Evolutionary conservation across 2,329 filamentous ascomycete genomes (phyloP).

Genomic region (Zymoseptoria tritici): DNA sequence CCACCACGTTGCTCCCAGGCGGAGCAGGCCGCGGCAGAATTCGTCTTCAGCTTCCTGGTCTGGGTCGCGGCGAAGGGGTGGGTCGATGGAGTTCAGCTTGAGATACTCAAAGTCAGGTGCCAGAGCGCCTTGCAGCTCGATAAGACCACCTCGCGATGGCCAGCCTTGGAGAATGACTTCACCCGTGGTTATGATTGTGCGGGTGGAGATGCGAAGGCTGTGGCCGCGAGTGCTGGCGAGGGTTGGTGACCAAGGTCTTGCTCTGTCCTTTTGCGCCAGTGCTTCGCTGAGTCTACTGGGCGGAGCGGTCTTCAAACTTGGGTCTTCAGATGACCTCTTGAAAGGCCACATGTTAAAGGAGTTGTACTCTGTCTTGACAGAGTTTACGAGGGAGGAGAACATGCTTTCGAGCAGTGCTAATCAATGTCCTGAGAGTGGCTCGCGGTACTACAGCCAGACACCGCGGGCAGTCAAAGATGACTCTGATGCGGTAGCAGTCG

Average conservation of each 20-base stretch:
- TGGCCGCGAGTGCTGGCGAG: background rate
- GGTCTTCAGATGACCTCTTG: background rate
- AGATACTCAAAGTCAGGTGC: background rate
- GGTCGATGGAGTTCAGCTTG: background rate
- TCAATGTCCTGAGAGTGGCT: background rate
- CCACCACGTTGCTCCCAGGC: slow-evolving; percentile 2
- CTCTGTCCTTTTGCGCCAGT: background rate
- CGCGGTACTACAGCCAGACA: background rate
- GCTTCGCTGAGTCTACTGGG: background rate
- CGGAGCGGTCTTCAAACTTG: background rate
- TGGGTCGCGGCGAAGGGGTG: background rate
- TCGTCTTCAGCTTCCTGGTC: slow-evolving; percentile 1
- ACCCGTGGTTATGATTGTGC: background rate
- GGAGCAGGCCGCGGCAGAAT: background rate
- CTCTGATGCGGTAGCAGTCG: background rate
- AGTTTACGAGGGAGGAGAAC: background rate
- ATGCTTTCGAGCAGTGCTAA: background rate
- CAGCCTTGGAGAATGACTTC: background rate
- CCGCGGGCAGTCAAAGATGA: background rate
- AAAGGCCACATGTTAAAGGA: background rate
- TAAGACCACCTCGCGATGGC: slow-evolving; percentile 1
- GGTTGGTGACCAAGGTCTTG: background rate
- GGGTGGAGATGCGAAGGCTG: background rate
- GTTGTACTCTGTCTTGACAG: background rate
- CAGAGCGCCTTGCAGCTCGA: background rate